phyloP scores from a whole-genome alignment of 2,329 filamentous ascomycete species.

The Dothistroma septosporum region DNA sequence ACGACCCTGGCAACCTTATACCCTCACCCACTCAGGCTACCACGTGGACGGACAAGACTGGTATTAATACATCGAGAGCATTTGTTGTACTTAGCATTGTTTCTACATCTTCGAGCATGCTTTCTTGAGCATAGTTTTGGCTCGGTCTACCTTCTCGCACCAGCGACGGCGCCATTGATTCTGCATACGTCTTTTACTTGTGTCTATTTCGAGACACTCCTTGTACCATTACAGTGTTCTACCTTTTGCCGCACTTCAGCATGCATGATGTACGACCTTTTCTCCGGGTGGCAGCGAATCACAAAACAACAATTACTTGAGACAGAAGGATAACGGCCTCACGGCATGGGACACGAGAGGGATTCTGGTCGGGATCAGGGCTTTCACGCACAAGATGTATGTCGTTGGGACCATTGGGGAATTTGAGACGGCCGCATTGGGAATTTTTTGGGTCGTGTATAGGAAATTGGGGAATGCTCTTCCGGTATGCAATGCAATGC shows the following conservation, averaged over 20 bases:
- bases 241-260: background rate
- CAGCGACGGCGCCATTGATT: conserved; percentile 12
- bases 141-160: conserved; percentile 8
- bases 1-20: background rate
- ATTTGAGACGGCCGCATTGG: background rate
- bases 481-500: too few relatives aligned
- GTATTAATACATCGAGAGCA: background rate
- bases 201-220: background rate
- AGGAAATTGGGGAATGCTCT: too few relatives aligned
- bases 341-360: conserved; percentile 8
- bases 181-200: background rate
- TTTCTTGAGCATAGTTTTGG: background rate
- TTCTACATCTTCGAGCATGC: conserved; percentile 1
- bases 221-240: background rate
- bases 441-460: background rate
- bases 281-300: too few relatives aligned
- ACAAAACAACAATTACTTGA: background rate
- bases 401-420: too few relatives aligned
- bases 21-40: background rate
- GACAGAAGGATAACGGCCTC: conserved; percentile 6
- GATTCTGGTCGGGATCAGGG: too few relatives aligned
- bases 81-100: background rate
- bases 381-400: background rate
- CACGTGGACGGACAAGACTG: background rate
- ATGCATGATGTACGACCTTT: background rate